These are phyloP conservation scores for Margaritispora aquatica DNA, from an alignment of 495 filamentous ascomycete genomes.

Conservation along the genomic window DNA sequence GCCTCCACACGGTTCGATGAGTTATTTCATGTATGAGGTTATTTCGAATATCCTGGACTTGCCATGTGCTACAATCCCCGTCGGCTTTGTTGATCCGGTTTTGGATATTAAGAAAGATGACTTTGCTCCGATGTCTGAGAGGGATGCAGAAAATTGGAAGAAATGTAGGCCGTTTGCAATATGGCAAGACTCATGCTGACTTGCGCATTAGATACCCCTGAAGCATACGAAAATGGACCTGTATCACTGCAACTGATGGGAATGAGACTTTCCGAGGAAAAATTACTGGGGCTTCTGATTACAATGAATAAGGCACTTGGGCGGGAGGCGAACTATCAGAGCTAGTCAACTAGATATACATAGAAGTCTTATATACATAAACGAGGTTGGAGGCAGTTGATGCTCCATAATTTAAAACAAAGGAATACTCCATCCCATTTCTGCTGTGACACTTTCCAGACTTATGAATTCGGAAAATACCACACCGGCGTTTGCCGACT, in stretches of 20 bases:
- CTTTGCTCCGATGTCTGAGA: neutral
- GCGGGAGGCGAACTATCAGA: neutral
- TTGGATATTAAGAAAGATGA: neutral
- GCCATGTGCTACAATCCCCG: neutral
- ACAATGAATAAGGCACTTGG: neutral
- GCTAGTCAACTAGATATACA: too few relatives aligned
- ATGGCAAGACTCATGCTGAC: neutral
- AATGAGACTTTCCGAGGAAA: neutral
- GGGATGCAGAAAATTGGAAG: neutral
- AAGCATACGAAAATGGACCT: neutral
- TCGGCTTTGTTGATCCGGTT: neutral
- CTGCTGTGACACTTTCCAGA: neutral
- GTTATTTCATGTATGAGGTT: neutral
- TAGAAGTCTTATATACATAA: too few relatives aligned
- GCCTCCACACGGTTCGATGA: neutral
- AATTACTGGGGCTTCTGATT: neutral
- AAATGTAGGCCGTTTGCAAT: neutral
- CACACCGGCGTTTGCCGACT: neutral
- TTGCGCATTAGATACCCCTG: neutral
- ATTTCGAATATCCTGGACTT: neutral
- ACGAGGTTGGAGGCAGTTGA: neutral
- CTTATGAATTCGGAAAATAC: neutral
- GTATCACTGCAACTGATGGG: neutral
- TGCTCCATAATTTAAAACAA: neutral
- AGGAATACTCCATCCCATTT: neutral